These are phyloP conservation scores for Penicillium antarcticum DNA, from an alignment of 495 filamentous ascomycete species.

Conservation along the genomic window DNA sequence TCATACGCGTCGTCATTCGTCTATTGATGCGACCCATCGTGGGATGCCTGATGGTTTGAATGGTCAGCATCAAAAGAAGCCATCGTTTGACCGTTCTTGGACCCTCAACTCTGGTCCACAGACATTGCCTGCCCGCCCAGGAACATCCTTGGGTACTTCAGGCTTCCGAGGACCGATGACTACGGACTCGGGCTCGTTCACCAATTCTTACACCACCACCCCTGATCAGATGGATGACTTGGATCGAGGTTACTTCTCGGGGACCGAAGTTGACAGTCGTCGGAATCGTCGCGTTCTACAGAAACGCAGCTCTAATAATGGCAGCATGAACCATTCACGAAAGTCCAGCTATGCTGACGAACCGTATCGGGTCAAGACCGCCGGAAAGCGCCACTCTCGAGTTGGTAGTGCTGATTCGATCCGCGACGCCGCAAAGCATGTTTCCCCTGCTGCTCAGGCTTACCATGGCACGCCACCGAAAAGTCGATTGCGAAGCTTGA, in stretches of 20 bases:
- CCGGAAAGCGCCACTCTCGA: conserved; percentile 69
- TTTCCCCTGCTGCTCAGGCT: conserved; percentile 47
- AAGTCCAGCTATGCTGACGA: conserved; percentile 75
- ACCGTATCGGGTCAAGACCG: conserved; percentile 44
- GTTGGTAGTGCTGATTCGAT: conserved; percentile 69
- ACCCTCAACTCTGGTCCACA: conserved; percentile 59
- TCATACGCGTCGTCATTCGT: conserved; percentile 83
- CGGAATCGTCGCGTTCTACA: conserved; percentile 69
- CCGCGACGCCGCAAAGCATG: conserved; percentile 36
- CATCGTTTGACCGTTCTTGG: conserved; percentile 90
- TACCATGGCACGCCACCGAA: conserved; percentile 55
- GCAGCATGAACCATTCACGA: conserved; percentile 51
- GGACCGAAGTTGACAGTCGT: conserved; percentile 75
- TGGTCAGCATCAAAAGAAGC: conserved; percentile 67
- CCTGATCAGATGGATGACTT: conserved; percentile 51
- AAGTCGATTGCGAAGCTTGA: conserved; percentile 45
- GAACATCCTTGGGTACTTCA: conserved; percentile 30
- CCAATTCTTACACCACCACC: conserved; percentile 13
- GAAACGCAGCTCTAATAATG: conserved; percentile 63
- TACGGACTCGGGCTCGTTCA: conserved; percentile 24
- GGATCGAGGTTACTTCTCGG: conserved; percentile 93
- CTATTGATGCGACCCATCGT: conserved; percentile 61
- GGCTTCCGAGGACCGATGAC: conserved; percentile 22
- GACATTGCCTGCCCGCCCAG: conserved; percentile 29
- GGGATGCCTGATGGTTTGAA: conserved; percentile 19